phyloP scores from a whole-genome alignment of 1,284 basidiomycete genomes.

The Wallemia hederae region DNA sequence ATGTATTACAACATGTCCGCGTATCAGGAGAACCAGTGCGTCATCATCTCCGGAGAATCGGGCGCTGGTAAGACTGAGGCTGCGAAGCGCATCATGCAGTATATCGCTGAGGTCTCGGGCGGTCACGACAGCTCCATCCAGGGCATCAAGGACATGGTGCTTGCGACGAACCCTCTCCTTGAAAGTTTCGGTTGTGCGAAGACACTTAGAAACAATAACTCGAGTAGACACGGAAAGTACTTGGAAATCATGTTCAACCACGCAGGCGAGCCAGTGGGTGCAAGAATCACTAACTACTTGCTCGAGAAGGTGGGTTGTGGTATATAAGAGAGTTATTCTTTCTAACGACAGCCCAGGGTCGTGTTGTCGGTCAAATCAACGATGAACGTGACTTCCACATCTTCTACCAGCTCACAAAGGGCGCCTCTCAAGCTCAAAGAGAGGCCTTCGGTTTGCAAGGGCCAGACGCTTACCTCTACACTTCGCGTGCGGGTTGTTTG shows the following conservation, averaged over 20 bases:
- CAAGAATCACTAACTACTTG: constrained; percentile 94
- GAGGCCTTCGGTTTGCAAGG: constrained; percentile 91
- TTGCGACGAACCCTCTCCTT: constrained; percentile 87
- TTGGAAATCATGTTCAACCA: constrained; percentile 96
- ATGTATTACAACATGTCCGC: constrained; percentile 99
- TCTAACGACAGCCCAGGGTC: constrained; percentile 21
- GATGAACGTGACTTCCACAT: constrained; percentile 97
- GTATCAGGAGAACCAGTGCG: constrained; percentile 98
- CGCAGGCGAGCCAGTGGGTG: constrained; percentile 76
- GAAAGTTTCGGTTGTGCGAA: constrained; percentile 99
- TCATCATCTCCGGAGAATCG: constrained; percentile 97
- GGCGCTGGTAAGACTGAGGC: constrained; percentile 94
- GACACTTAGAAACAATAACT: constrained; percentile 95
- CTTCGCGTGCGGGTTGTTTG: constrained; percentile 65
- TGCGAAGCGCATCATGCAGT: constrained; percentile 98
- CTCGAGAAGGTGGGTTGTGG: constrained; percentile 42
- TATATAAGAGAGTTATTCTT: background rate
- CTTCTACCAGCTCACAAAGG: constrained; percentile 98
- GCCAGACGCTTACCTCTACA: constrained; percentile 84
- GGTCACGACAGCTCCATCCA: constrained; percentile 38
- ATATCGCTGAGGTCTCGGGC: constrained; percentile 87
- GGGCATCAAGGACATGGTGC: constrained; percentile 99
- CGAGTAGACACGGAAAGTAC: constrained; percentile 96
- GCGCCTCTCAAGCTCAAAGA: constrained; percentile 58
- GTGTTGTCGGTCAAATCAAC: constrained; percentile 87